These are phyloP conservation scores for Blastobotrys parvus DNA, from an alignment of 805 yeast genomes.

Conservation along the genomic window DNA sequence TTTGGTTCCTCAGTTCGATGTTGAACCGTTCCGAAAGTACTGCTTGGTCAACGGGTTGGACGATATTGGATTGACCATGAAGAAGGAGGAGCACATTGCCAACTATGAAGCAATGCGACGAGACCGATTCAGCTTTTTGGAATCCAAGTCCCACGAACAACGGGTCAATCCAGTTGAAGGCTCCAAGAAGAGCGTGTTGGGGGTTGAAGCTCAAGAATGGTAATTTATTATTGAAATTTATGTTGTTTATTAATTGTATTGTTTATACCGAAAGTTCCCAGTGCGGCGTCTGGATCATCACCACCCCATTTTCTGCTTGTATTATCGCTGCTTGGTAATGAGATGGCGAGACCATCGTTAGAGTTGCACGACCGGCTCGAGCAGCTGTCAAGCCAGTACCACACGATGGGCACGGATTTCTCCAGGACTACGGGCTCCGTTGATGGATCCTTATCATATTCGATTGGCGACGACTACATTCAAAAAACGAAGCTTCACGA, in stretches of 20 bases:
- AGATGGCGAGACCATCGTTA: no score
- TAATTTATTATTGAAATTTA: constrained; percentile 1
- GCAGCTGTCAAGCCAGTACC: no score
- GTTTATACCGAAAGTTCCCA: no score
- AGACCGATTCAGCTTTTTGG: constrained; percentile 81
- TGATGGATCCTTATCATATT: no score
- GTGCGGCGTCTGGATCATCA: no score
- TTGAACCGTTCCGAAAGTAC: constrained; percentile 89
- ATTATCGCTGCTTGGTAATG: no score
- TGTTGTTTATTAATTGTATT: neutral
- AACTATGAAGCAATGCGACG: constrained; percentile 72
- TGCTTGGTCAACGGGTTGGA: constrained; percentile 92
- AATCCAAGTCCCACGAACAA: constrained; percentile 64
- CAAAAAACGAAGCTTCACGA: no score
- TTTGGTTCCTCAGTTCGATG: constrained; percentile 72
- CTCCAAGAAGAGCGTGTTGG: constrained; percentile 8
- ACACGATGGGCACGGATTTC: no score
- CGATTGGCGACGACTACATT: no score
- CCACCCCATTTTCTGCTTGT: no score
- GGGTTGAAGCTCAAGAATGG: constrained; percentile 7
- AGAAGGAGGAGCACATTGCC: constrained; percentile 69
- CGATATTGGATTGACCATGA: constrained; percentile 91
- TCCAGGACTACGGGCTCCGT: no score
- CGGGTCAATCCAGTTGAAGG: constrained; percentile 43
- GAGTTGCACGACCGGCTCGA: no score